A percentile compares a stretch with the other conserved stretches of the same genome.
Evolutionary conservation across 768 basidiomycete genomes (phyloP).

Genomic region (Rhodotorula graminis): DNA sequence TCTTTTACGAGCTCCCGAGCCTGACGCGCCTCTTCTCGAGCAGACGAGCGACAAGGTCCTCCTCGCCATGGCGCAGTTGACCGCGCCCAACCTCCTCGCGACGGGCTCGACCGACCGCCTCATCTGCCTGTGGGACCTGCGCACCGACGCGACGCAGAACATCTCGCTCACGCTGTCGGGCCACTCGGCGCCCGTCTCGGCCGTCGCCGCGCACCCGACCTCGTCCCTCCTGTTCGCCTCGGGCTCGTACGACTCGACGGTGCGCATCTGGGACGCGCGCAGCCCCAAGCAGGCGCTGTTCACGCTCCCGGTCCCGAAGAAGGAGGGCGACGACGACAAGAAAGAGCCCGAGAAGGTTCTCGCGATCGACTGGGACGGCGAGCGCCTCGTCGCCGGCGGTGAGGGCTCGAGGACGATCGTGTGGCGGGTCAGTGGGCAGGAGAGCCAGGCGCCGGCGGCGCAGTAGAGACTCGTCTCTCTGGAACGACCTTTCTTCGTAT

Average conservation of each 20-base stretch:
- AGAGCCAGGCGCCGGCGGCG: slow-evolving; percentile 2
- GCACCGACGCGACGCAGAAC: slow-evolving; percentile 45
- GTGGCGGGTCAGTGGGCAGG: slow-evolving; percentile 28
- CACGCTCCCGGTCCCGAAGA: slow-evolving; percentile 45
- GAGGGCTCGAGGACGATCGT: slow-evolving; percentile 48
- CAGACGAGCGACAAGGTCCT: slow-evolving; percentile 46
- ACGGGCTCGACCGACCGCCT: slow-evolving; percentile 51
- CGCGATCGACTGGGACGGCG: slow-evolving; percentile 51
- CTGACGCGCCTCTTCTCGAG: background rate
- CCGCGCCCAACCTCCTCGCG: slow-evolving; percentile 43
- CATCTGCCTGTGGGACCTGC: slow-evolving; percentile 50
- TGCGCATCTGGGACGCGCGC: slow-evolving; percentile 52
- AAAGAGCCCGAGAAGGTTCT: slow-evolving; percentile 49
- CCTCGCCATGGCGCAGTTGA: slow-evolving; percentile 49
- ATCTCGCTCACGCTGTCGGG: slow-evolving; percentile 49
- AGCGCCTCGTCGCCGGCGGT: slow-evolving; percentile 49
- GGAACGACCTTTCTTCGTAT: background rate
- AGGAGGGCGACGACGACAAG: slow-evolving; percentile 43
- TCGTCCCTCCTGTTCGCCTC: slow-evolving; percentile 48
- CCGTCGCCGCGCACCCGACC: slow-evolving; percentile 49
- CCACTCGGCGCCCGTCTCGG: slow-evolving; percentile 47
- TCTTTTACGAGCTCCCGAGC: background rate
- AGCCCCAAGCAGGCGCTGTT: slow-evolving; percentile 50
- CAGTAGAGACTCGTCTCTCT: background rate
- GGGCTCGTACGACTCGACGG: slow-evolving; percentile 48